A percentile compares a stretch with the other conserved stretches of the same genome.
These are phyloP conservation scores for Colletotrichum limetticola DNA, from an alignment of 2,329 filamentous ascomycete genomes.

Conservation along the genomic window DNA sequence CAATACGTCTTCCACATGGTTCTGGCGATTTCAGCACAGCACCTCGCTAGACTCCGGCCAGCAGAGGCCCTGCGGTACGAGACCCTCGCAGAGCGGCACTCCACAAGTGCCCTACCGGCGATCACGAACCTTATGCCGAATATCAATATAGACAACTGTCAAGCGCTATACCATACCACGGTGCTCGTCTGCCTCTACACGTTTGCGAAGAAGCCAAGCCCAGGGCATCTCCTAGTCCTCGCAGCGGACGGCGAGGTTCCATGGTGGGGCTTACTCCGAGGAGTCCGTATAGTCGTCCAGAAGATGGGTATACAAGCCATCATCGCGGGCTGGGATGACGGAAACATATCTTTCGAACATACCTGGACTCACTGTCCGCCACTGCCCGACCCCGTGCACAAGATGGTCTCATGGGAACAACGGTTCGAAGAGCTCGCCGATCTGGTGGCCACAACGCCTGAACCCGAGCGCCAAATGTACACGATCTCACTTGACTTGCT, in stretches of 20 bases:
- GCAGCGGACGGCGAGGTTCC: constrained; percentile 35
- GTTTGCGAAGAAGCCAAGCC: constrained; percentile 34
- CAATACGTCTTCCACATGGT: constrained; percentile 40
- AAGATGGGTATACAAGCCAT: constrained; percentile 31
- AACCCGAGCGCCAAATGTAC: constrained; percentile 5
- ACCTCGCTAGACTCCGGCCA: constrained; percentile 34
- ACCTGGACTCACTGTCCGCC: constrained; percentile 14
- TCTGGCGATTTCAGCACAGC: constrained; percentile 39
- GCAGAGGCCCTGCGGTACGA: constrained; percentile 19
- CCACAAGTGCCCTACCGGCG: constrained; percentile 33
- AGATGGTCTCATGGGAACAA: constrained; percentile 32
- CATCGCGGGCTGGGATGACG: constrained; percentile 33
- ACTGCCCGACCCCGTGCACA: not conserved
- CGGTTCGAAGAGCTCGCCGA: constrained; percentile 30
- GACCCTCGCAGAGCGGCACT: constrained; percentile 37
- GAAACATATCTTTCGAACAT: constrained; percentile 13
- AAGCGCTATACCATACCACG: constrained; percentile 38
- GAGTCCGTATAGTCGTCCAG: constrained; percentile 36
- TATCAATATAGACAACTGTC: constrained; percentile 36
- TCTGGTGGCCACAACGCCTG: constrained; percentile 21
- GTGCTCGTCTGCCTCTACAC: constrained; percentile 38
- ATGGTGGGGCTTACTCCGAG: constrained; percentile 36
- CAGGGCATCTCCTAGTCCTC: constrained; percentile 35
- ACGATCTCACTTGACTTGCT: not conserved
- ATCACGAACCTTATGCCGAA: constrained; percentile 37